Base-by-base conservation (phyloP, 495 filamentous ascomycete genomes). In the Venustampulla echinocandica region DNA sequence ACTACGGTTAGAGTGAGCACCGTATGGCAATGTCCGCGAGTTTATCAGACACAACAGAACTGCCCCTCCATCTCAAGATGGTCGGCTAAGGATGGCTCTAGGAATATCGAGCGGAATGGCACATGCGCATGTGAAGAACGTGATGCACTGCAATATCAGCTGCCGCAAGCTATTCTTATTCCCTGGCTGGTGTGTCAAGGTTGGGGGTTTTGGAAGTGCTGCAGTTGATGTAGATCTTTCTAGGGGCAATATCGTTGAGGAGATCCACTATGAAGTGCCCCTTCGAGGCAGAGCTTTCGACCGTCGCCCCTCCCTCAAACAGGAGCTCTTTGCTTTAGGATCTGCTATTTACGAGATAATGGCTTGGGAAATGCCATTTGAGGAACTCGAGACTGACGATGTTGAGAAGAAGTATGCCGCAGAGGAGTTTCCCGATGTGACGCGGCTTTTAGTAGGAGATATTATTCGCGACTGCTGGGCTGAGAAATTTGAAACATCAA, bases 301-400 rank as follows among this genome's bases (percentile, higher is more conserved):
- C 6, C 27, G 13, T 30, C 27, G 27, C 27, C 27, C 27, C 27
- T 13, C 7, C 27, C 6, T 30, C 27, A 30, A 30, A 30, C 27
- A n/a, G n/a, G 27, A 13, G 27, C 46, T 48, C 36, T 49, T 49
- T 36, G 50, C 50, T 13, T 23, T 47, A 6, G 44, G 44, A 15
- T 53, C 44, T 25, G 43, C 23, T 25, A 48, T 53, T 11, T 53
- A 39, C 25, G 50, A 53, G 39, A 48, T 53, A 14, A 43, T 48
- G 36, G 19, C 21, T 6, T 48, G 37, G 46, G 24, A 0, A 36
- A 24, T 23, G 11, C 46, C 46, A 30, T 43, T 48, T 42, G 11
- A 36, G 18, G 46, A 42, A 21, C 21, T 48, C 24, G 3, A 42
- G n/a, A 39, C 34, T 2, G 46, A 48, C 18, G 46, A 48, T 36